Conservation (phyloP, 305 asterid genomes). For the Fraxinus velutina region DNA sequence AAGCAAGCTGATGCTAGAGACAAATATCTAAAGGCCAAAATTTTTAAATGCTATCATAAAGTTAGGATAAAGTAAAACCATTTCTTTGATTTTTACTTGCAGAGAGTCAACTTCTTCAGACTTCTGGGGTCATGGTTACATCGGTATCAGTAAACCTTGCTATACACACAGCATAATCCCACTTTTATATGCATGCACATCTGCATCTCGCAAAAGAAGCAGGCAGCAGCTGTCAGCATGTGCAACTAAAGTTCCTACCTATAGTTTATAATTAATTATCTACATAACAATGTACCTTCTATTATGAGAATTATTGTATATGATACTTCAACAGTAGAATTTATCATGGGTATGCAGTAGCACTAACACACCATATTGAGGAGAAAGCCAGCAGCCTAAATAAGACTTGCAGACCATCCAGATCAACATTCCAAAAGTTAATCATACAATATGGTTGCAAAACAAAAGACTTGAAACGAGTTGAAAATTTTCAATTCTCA, state of each 20-base stretch:
- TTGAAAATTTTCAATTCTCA: not conserved
- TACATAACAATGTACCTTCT: not conserved
- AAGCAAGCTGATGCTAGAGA: not conserved
- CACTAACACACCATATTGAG: not conserved
- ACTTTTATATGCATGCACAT: not conserved
- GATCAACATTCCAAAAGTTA: not conserved
- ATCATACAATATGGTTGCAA: not conserved
- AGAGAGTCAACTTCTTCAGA: not conserved
- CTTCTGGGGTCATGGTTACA: not conserved
- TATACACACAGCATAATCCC: not conserved
- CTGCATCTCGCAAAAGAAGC: not conserved
- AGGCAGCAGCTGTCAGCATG: not conserved
- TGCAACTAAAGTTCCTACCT: not conserved
- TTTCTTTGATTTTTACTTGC: not conserved
- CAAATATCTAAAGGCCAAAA: not conserved
- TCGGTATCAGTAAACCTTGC: not conserved
- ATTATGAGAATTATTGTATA: not conserved
- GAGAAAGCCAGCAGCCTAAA: not conserved
- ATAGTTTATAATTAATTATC: not conserved
- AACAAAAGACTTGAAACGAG: not conserved
- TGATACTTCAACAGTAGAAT: slow-evolving; percentile 2
- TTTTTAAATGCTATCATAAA: not conserved
- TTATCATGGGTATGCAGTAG: not conserved
- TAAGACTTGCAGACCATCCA: not conserved
- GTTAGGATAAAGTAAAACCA: not conserved